Evolutionary conservation across 768 basidiomycete species (phyloP), one percentile per base, ranked within the genome.

Genomic region (Epithele typhae): DNA sequence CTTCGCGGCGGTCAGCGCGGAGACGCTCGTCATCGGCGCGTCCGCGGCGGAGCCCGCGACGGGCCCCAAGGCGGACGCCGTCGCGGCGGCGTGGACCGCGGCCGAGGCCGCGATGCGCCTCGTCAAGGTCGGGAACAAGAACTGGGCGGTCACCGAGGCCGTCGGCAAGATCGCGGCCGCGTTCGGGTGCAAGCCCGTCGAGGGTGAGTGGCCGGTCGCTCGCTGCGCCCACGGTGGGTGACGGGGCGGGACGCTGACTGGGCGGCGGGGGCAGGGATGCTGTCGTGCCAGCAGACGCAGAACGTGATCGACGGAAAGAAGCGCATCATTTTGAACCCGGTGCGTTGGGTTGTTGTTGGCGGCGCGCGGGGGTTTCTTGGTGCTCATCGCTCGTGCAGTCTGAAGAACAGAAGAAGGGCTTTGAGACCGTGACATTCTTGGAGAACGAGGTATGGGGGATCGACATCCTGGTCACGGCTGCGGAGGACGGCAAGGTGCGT

Each of bases 281-380:
- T 96, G 25, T 92, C 90, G 45, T 94, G 92, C 75, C 87, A 94
- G 65, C 92, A 95, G 65, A 77, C 82, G n/a, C 87, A 92, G 62
- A 91, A 93, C 59, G 82, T 92, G 50, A 92, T 95, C 56, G 93
- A 96, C 66, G 93, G 93, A 45, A 95, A 94, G 76, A 97, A 96
- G 73, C 79, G 92, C 23, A 82, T 97, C 62, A 91, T 97, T 55
- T 68, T 93, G 51, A 94, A 94, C 71, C 93, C 93, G 37, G 59
- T 62, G 43, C 5, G 51, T 45, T 24, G 11, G 21, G 3, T 21
- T 27, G 21, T 21, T 15, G 39, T 15, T 18, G 24, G 14, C 7
- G 8, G 40, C 19, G 4, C 7, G 8, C 6, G 17, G 4, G 14
- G 24, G 23, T 7, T 24, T 8, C 44, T 49, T 22, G 43, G 25